Evolutionary conservation across 495 filamentous ascomycete species (phyloP).

Genomic region (Neurospora sp.): DNA sequence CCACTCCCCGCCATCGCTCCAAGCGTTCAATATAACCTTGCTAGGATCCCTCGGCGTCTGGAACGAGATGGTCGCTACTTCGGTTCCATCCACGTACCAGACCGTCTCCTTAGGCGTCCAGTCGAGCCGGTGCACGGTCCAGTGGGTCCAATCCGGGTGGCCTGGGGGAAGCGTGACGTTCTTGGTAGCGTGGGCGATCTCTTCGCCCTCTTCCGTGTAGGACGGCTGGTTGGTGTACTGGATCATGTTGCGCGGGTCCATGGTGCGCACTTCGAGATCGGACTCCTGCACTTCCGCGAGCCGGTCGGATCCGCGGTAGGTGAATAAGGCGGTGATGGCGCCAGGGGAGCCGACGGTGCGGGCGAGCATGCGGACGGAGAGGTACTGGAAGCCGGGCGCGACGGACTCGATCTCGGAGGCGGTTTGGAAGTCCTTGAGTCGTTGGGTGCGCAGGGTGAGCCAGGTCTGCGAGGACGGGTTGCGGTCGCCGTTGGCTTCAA

Average conservation of each 20-base stretch:
- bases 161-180: constrained; percentile 37
- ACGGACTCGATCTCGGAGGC: constrained; percentile 56
- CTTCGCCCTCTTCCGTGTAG: constrained; percentile 32
- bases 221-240: constrained; percentile 71
- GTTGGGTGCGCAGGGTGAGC: constrained; percentile 52
- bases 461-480: constrained; percentile 35
- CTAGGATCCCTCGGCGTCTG: constrained; percentile 50
- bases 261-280: constrained; percentile 67
- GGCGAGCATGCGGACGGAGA: constrained; percentile 53
- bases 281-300: constrained; percentile 51
- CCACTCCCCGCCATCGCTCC: constrained; percentile 68
- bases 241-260: constrained; percentile 42
- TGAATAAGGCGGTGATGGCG: constrained; percentile 64
- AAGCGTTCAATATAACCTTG: constrained; percentile 59
- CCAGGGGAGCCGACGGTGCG: constrained; percentile 44
- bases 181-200: constrained; percentile 32
- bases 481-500: constrained; percentile 33
- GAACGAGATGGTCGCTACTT: constrained; percentile 50
- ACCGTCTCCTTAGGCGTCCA: constrained; percentile 52
- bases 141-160: constrained; percentile 47
- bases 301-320: constrained; percentile 34
- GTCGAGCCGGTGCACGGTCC: constrained; percentile 65
- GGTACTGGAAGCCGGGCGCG: constrained; percentile 43
- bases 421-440: constrained; percentile 46
- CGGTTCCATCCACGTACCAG: constrained; percentile 56